Evolutionary conservation across 148 eudicot species (phyloP).

Genomic region (Rhododendron williamsianum): DNA sequence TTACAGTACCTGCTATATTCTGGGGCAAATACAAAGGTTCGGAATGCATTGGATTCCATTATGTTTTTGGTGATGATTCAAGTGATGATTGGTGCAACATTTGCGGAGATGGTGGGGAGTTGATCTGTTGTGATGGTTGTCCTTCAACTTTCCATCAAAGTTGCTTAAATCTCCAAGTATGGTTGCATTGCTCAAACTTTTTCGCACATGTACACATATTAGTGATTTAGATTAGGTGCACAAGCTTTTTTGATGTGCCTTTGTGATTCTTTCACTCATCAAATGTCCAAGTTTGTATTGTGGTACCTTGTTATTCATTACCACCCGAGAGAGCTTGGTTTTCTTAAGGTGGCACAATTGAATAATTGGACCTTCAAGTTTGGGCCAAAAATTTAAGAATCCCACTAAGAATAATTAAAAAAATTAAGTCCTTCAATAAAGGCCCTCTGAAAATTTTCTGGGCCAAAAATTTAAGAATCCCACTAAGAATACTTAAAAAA

Average conservation of each 20-base stretch:
- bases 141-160: conserved; percentile 85
- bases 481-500: background rate
- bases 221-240: background rate
- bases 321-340: background rate
- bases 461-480: background rate
- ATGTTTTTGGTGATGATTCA: conserved; percentile 65
- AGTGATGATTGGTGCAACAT: conserved; percentile 92
- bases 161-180: conserved; percentile 72
- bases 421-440: background rate
- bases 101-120: conserved; percentile 95
- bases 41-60: conserved; percentile 40
- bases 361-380: background rate
- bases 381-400: background rate
- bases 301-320: background rate
- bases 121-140: conserved; percentile 95
- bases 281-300: background rate
- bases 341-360: background rate
- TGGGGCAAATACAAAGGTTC: conserved; percentile 60
- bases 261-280: background rate
- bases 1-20: conserved; percentile 51
- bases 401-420: background rate
- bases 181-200: conserved; percentile 13
- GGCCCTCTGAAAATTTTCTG: background rate
- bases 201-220: background rate
- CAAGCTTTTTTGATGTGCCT: background rate